These are phyloP conservation scores for Diaporthe eres DNA, from an alignment of 2,329 filamentous ascomycete species.

Conservation along the genomic window DNA sequence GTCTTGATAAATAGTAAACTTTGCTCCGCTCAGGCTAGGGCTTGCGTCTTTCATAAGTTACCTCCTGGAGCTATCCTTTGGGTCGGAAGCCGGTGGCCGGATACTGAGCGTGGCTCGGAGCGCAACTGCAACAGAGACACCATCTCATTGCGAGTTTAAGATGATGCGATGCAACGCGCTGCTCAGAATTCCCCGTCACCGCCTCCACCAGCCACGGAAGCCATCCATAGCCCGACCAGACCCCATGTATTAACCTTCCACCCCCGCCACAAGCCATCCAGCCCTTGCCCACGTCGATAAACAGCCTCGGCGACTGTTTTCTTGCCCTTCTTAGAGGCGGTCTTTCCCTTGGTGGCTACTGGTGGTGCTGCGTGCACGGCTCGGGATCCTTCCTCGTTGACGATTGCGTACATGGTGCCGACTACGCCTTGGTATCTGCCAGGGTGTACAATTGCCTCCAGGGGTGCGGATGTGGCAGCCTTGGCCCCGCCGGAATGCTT, in stretches of 20 bases:
- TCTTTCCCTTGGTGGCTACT: conserved; percentile 49
- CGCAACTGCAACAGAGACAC: neutral
- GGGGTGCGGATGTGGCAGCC: conserved; percentile 44
- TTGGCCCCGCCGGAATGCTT: conserved; percentile 12
- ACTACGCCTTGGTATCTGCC: conserved; percentile 88
- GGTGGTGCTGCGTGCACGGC: conserved; percentile 56
- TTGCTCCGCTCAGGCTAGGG: neutral
- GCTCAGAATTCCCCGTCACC: conserved; percentile 72
- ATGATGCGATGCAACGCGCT: neutral
- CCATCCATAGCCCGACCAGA: conserved; percentile 80
- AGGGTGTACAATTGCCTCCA: conserved; percentile 84
- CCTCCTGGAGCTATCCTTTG: too few species aligned
- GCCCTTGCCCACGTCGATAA: conserved; percentile 74
- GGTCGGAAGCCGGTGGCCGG: neutral
- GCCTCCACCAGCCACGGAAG: conserved; percentile 72
- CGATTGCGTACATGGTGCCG: conserved; percentile 92
- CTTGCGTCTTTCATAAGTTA: neutral
- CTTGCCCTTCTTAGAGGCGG: conserved; percentile 50
- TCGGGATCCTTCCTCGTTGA: conserved; percentile 83
- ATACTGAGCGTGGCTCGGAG: neutral
- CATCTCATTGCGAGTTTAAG: neutral
- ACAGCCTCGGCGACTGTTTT: conserved; percentile 57
- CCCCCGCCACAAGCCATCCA: conserved; percentile 78
- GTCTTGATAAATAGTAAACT: conserved; percentile 4
- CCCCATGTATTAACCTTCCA: conserved; percentile 87